Percentiles rank a stretch among this genome's conserved stretches.
phyloP scores from a whole-genome alignment of 352 stramenopile genomes.

The Globisporangium mamillatum region DNA sequence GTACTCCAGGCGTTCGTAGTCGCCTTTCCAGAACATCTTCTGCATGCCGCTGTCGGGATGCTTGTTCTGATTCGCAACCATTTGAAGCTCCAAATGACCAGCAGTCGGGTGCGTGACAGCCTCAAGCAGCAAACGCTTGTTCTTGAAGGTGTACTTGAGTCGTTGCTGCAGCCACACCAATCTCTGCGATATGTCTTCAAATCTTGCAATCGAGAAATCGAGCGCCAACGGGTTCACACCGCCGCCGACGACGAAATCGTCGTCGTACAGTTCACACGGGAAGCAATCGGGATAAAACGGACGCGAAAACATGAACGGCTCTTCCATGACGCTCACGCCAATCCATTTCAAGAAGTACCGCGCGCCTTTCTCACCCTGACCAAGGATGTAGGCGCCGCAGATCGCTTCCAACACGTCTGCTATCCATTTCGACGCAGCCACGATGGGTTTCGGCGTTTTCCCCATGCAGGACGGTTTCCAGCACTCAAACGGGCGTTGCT shows the following conservation, averaged over 20 bases:
- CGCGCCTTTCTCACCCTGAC: constrained; percentile 62
- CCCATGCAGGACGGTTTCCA: constrained; percentile 90
- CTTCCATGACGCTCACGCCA: constrained; percentile 55
- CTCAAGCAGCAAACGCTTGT: constrained; percentile 75
- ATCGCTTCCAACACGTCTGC: constrained; percentile 83
- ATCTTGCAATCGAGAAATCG: constrained; percentile 54
- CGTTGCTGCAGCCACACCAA: constrained; percentile 65
- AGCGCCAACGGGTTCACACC: constrained; percentile 29
- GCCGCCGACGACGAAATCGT: constrained; percentile 20
- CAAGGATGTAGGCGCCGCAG: constrained; percentile 75
- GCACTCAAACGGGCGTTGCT: constrained; percentile 79
- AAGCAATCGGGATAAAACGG: constrained; percentile 71
- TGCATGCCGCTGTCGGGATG: constrained; percentile 23
- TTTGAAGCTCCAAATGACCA: constrained; percentile 50
- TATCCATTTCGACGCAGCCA: constrained; percentile 82
- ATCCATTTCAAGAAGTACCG: constrained; percentile 80
- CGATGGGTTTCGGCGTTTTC: constrained; percentile 64
- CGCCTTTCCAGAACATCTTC: constrained; percentile 60
- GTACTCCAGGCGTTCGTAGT: constrained; percentile 90
- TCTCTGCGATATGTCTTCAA: constrained; percentile 51
- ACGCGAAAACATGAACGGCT: constrained; percentile 37
- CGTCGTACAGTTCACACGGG: constrained; percentile 56
- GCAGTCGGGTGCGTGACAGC: constrained; percentile 78
- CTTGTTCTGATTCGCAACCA: constrained; percentile 19
- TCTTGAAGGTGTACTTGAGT: constrained; percentile 80